Evolutionary conservation across 257 asterid genomes (phyloP).

Genomic region (Echites panduratus): DNA sequence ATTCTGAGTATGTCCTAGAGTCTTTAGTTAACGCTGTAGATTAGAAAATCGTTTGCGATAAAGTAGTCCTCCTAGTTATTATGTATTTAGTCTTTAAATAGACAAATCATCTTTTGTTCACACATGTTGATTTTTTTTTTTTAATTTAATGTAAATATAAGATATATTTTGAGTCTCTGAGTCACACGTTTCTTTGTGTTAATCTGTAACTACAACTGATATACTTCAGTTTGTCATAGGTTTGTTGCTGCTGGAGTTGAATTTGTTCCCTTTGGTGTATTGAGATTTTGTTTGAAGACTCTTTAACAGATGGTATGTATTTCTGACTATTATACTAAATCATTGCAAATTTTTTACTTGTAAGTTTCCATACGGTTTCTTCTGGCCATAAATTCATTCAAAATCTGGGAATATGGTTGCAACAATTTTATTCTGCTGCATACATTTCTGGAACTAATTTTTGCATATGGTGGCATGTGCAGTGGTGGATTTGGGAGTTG

Average conservation of each 20-base stretch:
- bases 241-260: neutral
- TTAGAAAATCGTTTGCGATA: neutral
- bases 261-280: neutral
- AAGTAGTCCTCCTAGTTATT: neutral
- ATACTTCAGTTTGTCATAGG: neutral
- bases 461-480: neutral
- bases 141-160: neutral
- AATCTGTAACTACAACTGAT: neutral
- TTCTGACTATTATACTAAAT: neutral
- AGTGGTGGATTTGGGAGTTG: too few relatives aligned
- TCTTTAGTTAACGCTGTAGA: neutral
- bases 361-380: neutral
- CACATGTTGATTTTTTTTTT: neutral
- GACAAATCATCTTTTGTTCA: neutral
- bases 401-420: neutral
- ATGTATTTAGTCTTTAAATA: neutral
- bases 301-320: constrained; percentile 20
- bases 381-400: neutral
- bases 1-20: neutral
- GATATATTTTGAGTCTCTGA: neutral
- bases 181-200: neutral
- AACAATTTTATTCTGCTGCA: neutral
- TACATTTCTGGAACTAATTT: neutral
- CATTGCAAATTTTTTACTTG: neutral
- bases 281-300: neutral